Base-by-base conservation (phyloP, 2,329 filamentous ascomycete genomes). In the Nectriaceae sp. region DNA sequence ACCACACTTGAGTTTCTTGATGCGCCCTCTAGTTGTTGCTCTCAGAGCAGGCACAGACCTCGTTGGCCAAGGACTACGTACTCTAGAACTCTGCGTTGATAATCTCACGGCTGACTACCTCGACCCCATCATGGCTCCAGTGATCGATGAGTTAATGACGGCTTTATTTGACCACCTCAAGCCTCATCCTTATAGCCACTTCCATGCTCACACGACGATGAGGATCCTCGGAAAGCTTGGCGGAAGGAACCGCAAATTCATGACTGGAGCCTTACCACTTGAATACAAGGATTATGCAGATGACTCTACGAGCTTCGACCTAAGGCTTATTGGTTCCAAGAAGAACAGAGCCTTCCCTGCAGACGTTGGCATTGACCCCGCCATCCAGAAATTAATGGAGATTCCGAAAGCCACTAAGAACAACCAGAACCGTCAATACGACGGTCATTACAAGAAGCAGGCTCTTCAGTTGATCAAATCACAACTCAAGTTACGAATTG, bases 141-240 rank as follows among this genome's bases (percentile, higher is more conserved):
- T 97, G 21, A 97, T 99, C 69, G 93, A 99, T 61, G 94, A 99
- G 65, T 77, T 99, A 38, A 99, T 99, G 94, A 94, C 91, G 40
- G 93, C 93, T 1, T 78, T 99, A 1, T 99, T 96, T 79, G 92
- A 97, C 55, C 95, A 99, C 67, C 79, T 99, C 36, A 89, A 88
- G 61, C 95, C 94, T 6, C 87, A 92, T 54, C 94, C 94, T 0
- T 96, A 99, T 69, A 96, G 89, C 61, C 95, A 99, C 68, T 96
- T 97, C 69, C 93, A 97, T 65, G 90, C 95, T 1, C 94, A 99
- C 66, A 97, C 94, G 0, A 97, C 94, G 0, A 96, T 99, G 86
- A 81, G 94, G 39, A 99, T 99, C 48, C 79, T 99, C 2, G 94
- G 94, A 13, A 99, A 99, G 69, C 81, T 99, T 11, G 94, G 95